These are phyloP conservation scores for Chlamydomonas reinhardtii DNA, from an alignment of 163 green algal species.

Conservation along the genomic window DNA sequence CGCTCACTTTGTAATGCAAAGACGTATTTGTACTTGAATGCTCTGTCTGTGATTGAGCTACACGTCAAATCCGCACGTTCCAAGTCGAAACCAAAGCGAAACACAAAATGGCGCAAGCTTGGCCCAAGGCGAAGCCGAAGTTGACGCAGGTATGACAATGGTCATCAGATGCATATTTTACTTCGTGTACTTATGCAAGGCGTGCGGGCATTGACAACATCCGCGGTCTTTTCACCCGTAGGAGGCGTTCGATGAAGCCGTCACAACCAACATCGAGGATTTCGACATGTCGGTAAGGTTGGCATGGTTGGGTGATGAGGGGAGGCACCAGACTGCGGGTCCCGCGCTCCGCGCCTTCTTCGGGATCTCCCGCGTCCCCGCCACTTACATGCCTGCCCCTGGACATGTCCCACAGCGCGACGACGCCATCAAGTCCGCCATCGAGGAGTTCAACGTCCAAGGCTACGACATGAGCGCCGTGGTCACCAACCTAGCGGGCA, in stretches of 20 bases:
- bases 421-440: slow-evolving; percentile 79
- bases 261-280: slow-evolving; percentile 87
- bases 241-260: slow-evolving; percentile 88
- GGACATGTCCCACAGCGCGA: slow-evolving; percentile 68
- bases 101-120: slow-evolving; percentile 48
- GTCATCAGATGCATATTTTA: too few species aligned
- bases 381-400: background rate
- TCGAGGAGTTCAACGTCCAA: slow-evolving; percentile 86
- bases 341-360: too few species aligned
- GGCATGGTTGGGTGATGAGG: too few species aligned
- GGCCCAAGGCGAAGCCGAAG: slow-evolving; percentile 55
- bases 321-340: too few species aligned
- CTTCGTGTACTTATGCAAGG: too few species aligned
- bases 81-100: too few species aligned
- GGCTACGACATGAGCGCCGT: slow-evolving; percentile 68
- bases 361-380: background rate
- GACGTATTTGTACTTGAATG: background rate
- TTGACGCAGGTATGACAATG: slow-evolving; percentile 38
- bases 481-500: slow-evolving; percentile 53
- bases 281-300: slow-evolving; percentile 87
- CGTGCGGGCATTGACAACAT: too few species aligned
- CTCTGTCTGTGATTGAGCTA: too few species aligned
- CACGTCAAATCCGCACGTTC: too few species aligned
- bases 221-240: slow-evolving; percentile 52
- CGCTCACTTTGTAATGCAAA: too few species aligned